Evolutionary conservation across 306 rosid genomes (phyloP), one percentile per base, ranked within the genome.

Genomic region (Abrus precatorius): DNA sequence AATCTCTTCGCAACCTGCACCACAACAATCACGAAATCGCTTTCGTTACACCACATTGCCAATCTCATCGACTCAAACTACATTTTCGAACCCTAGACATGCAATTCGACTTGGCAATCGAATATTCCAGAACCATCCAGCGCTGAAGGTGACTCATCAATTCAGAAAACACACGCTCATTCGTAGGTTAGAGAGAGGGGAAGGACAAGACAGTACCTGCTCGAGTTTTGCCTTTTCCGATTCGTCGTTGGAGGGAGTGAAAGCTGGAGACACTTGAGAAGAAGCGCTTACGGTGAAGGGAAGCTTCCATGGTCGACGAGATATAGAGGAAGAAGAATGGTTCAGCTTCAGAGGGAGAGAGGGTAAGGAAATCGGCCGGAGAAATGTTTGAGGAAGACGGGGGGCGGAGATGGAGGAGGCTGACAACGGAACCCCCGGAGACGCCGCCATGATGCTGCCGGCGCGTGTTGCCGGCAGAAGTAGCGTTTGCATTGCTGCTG

Each of bases 1-100:
- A 96, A 85, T 83, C 92, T 88, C 84, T 92, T 96, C 1, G 99
- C 82, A 41, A 93, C 98, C 98, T 96, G 86, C 87, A 87, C 45
- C 79, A 82, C 71, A 50, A 12, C 29, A 44, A 54, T 29, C 20
- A 30, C 43, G 60, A 78, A 61, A 66, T 1, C 69, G 8, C 43
- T 74, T 66, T 40, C 14, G 57, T 29, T 29, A 78, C 56, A 67
- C 71, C 29, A 41, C 75, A 75, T 7, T 57, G n/a, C 14, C 44
- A 76, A 57, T 48, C 7, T 6, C 30, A 13, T 28, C 9, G 6
- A 54, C 47, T 20, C 8, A 50, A 66, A 27, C 53, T 32, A 47
- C 20, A 11, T 5, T 33, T 48, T 47, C 9, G 44, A 85, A 72
- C 84, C 79, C 82, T 75, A 72, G 65, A 78, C 50, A 57, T 56